Evolutionary conservation across 768 basidiomycete species (phyloP).

Genomic region (Boletus vermiculosoides): DNA sequence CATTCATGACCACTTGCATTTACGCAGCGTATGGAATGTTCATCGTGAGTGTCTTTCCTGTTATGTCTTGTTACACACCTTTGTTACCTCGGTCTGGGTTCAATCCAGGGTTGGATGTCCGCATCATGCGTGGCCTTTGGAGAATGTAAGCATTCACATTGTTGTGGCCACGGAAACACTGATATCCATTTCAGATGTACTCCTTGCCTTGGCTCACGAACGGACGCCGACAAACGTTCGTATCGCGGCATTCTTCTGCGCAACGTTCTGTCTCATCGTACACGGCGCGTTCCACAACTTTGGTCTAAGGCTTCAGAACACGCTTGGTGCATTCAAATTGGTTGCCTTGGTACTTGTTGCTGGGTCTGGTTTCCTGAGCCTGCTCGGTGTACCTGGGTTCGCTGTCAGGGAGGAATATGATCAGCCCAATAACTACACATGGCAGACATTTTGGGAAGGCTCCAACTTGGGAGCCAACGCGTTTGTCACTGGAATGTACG

Average conservation of each 20-base stretch:
- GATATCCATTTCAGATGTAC: conserved; percentile 45
- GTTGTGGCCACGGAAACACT: not conserved
- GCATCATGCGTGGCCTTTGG: conserved; percentile 67
- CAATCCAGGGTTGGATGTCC: conserved; percentile 51
- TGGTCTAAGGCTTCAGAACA: conserved; percentile 64
- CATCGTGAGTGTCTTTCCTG: conserved; percentile 40
- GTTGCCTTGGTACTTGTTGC: conserved; percentile 51
- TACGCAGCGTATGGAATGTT: conserved; percentile 59
- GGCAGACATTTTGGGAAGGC: conserved; percentile 65
- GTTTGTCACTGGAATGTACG: conserved; percentile 63
- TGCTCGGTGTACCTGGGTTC: conserved; percentile 50
- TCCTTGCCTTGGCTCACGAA: conserved; percentile 50
- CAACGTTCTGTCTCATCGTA: conserved; percentile 54
- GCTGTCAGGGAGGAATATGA: conserved; percentile 49
- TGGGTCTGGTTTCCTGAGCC: conserved; percentile 50
- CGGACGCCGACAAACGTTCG: conserved; percentile 50
- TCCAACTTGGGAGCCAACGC: conserved; percentile 54
- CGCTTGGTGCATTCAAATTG: conserved; percentile 62
- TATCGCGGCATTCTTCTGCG: conserved; percentile 51
- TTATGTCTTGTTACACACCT: not conserved
- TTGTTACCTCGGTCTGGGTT: not conserved
- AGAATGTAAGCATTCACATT: conserved; percentile 51
- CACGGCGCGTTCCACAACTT: conserved; percentile 54
- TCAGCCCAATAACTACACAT: conserved; percentile 54
- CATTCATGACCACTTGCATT: conserved; percentile 57